Percentiles rank a stretch among this genome's conserved stretches.
phyloP scores from a whole-genome alignment of 2,329 filamentous ascomycete species.

The Verticillium longisporum region DNA sequence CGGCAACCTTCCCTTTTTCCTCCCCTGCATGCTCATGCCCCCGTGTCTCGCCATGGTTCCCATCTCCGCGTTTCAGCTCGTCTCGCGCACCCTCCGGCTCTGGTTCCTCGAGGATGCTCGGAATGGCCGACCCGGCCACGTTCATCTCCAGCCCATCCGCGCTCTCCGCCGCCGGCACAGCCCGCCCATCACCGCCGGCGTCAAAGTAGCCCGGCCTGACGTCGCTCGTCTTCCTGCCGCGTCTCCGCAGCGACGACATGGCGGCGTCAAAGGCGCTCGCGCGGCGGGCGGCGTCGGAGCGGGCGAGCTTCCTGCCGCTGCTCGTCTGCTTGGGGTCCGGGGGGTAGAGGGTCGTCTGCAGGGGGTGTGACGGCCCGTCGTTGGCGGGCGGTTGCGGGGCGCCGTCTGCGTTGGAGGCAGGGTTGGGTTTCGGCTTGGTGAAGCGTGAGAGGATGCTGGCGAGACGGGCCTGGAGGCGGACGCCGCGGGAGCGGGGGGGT shows the following conservation, averaged over 20 bases:
- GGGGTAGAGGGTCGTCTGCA: background rate
- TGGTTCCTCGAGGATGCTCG: background rate
- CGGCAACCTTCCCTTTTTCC: no score
- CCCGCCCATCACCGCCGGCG: background rate
- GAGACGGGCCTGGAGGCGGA: background rate
- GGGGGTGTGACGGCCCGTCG: background rate
- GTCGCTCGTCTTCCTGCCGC: conserved; percentile 1
- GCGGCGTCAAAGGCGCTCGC: background rate
- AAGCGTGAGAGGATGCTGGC: background rate
- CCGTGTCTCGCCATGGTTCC: background rate
- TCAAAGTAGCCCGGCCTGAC: conserved; percentile 9
- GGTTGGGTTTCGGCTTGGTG: no score
- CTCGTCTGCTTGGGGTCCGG: background rate
- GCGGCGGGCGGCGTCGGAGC: background rate
- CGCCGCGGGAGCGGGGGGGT: background rate
- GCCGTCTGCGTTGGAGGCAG: background rate
- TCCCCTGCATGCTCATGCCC: no score
- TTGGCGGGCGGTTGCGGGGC: background rate
- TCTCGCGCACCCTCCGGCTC: background rate
- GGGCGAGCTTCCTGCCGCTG: background rate
- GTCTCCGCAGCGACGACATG: background rate
- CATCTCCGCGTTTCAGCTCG: background rate
- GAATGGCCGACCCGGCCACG: conserved; percentile 2
- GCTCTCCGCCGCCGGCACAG: background rate
- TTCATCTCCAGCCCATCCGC: conserved; percentile 9